These are phyloP conservation scores for Lasiodiplodia theobromae DNA, from an alignment of 2,329 filamentous ascomycete genomes.

Conservation along the genomic window DNA sequence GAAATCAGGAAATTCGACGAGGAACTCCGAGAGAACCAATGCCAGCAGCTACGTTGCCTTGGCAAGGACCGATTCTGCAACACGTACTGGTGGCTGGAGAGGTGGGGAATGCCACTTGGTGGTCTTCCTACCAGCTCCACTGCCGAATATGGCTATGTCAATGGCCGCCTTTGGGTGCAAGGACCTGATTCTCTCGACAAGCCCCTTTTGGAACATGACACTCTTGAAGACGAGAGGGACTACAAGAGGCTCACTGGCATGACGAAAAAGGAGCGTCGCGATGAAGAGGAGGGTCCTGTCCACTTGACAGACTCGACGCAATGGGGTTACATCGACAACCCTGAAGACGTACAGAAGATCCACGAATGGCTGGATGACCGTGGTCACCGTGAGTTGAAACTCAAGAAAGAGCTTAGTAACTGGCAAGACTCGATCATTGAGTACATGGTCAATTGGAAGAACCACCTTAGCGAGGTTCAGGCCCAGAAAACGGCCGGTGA, in stretches of 20 bases:
- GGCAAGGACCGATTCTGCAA: constrained; percentile 98
- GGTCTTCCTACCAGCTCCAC: constrained; percentile 90
- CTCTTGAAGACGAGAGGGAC: constrained; percentile 72
- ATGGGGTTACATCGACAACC: constrained; percentile 91
- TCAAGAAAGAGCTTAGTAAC: constrained; percentile 82
- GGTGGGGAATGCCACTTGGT: constrained; percentile 95
- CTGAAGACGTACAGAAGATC: constrained; percentile 77
- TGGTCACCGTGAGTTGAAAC: constrained; percentile 83
- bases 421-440: constrained; percentile 78
- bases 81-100: constrained; percentile 98
- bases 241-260: constrained; percentile 58
- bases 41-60: constrained; percentile 84
- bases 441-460: constrained; percentile 81
- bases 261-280: constrained; percentile 85
- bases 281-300: constrained; percentile 81
- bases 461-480: constrained; percentile 68
- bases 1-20: constrained; percentile 87
- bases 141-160: constrained; percentile 85
- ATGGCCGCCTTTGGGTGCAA: constrained; percentile 95
- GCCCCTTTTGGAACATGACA: constrained; percentile 82
- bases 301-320: constrained; percentile 78
- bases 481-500: constrained; percentile 59
- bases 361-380: constrained; percentile 88
- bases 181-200: constrained; percentile 90
- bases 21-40: constrained; percentile 91